These are phyloP conservation scores for Lactarius trivialis DNA, from an alignment of 768 basidiomycete genomes.

Conservation along the genomic window DNA sequence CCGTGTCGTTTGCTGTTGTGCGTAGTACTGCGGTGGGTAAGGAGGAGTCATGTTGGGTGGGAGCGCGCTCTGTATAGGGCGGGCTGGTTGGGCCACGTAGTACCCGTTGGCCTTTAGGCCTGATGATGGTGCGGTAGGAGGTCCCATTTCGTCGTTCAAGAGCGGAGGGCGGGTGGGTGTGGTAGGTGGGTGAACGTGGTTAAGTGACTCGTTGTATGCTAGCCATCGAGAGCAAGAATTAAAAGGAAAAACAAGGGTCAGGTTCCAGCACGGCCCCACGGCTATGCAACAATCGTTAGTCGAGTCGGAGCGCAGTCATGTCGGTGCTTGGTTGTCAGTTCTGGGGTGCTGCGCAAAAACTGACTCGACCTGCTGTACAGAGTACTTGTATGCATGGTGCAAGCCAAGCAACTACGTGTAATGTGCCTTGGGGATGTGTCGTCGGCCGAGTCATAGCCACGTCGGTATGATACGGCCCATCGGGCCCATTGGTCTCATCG, in stretches of 20 bases:
- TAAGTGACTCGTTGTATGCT: neutral
- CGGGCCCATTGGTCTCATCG: neutral
- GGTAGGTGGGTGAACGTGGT: neutral
- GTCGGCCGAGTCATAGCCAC: too few species aligned
- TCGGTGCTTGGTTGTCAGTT: neutral
- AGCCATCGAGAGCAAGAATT: neutral
- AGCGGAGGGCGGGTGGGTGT: neutral
- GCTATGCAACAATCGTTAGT: constrained; percentile 1
- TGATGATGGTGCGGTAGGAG: constrained; percentile 13
- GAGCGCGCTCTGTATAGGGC: neutral
- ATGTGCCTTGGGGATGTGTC: too few species aligned
- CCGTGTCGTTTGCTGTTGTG: neutral
- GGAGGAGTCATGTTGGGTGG: neutral
- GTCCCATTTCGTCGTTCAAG: neutral
- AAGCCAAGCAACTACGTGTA: neutral
- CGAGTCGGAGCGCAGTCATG: neutral
- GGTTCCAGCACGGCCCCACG: neutral
- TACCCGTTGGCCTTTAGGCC: constrained; percentile 8
- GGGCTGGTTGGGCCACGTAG: neutral
- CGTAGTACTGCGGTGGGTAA: neutral
- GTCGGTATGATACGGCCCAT: too few species aligned
- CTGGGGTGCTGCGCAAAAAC: neutral
- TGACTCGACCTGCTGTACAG: constrained; percentile 11
- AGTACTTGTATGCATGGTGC: neutral
- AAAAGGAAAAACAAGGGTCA: neutral